phyloP scores from a whole-genome alignment of 1,284 basidiomycete genomes.

The Phellinidium pouzarii region DNA sequence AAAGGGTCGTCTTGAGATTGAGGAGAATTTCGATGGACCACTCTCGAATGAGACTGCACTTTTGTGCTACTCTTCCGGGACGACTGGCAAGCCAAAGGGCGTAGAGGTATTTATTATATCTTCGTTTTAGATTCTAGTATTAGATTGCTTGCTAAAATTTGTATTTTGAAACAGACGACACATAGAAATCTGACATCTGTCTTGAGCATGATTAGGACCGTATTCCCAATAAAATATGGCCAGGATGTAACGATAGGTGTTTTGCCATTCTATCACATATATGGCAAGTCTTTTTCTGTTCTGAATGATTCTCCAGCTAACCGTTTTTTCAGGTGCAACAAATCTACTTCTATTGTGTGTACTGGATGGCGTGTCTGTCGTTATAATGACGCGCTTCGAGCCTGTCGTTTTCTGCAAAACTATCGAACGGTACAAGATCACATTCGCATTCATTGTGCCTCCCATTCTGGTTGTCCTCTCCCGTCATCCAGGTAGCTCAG shows the following conservation, averaged over 20 bases:
- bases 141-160: not conserved
- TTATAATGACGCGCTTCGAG: constrained; percentile 72
- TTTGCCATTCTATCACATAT: constrained; percentile 57
- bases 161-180: constrained; percentile 38
- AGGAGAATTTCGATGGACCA: constrained; percentile 45
- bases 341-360: constrained; percentile 60
- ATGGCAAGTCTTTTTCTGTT: constrained; percentile 32
- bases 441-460: constrained; percentile 67
- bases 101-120: constrained; percentile 27
- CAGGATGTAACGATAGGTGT: constrained; percentile 50
- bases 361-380: constrained; percentile 47
- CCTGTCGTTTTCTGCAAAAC: constrained; percentile 61
- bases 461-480: constrained; percentile 75
- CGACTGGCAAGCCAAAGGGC: constrained; percentile 53
- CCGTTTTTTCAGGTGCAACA: constrained; percentile 35
- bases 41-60: constrained; percentile 47
- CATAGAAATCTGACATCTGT: constrained; percentile 57
- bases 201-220: constrained; percentile 35
- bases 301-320: not conserved
- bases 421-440: constrained; percentile 61
- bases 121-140: not conserved
- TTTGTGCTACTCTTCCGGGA: constrained; percentile 64
- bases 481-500: constrained; percentile 48
- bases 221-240: constrained; percentile 35
- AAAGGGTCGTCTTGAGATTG: constrained; percentile 36